Base-by-base conservation (phyloP, 1,284 basidiomycete genomes). In the Leccinum solheimii region DNA sequence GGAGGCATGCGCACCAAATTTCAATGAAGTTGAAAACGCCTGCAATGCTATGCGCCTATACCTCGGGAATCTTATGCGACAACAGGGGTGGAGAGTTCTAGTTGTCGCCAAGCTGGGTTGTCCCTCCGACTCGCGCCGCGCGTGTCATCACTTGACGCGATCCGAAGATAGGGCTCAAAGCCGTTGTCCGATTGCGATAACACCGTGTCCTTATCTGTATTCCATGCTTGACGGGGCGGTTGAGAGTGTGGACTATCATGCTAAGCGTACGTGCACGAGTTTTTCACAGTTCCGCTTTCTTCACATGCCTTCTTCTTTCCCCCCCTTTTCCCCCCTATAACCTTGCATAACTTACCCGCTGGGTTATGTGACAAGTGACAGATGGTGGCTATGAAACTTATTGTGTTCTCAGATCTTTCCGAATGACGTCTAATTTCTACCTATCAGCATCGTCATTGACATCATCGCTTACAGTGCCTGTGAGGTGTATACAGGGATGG, bases 51-150 rank as follows among this genome's bases (percentile, higher is more conserved):
- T 5, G 9, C 40, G 27, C 27, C 27, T 9, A 32, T 32, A 32
- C 10, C 27, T 40, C 21, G 26, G n/a, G 7, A 49, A 23, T 49
- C 23, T 23, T 14, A 49, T 49, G 43, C 21, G 38, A 55, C 10
- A 19, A 43, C 27, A 10, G 23, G 49, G 67, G 49, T 38, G 45
- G 38, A 26, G 51, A 32, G 9, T 3, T 36, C 56, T 57, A n/a
- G 55, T 61, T 53, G 43, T 32, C 5, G 62, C 53, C 62, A 66
- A 55, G 55, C 27, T 34, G 27, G 1, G 36, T 21, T 43, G 10
- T 55, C 1, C 2, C 30, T 26, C 26, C 30, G n/a, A 26, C 32
- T 19, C 27, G 36, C 52, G 52, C 21, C 43, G 19, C 19, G 11
- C 23, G 26, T 38, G 19, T 49, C 48, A 13, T 63, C 64, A 40